A percentile compares a stretch with the other conserved stretches of the same genome.
Evolutionary conservation across 805 yeast species (phyloP).

Genomic region (Candida khao-thaluensis): DNA sequence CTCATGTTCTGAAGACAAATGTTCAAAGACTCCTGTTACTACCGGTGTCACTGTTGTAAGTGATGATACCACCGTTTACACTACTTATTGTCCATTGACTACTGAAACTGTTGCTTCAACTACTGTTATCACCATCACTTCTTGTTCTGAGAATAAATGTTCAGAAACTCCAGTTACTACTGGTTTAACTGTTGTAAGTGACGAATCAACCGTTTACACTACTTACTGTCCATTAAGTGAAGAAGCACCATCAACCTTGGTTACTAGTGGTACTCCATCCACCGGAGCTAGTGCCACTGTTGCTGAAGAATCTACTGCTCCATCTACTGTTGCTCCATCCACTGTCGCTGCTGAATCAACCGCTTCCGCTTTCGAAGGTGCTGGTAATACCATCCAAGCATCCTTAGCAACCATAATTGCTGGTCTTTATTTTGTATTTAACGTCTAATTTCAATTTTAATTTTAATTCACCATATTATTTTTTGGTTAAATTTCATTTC

Average conservation of each 20-base stretch:
- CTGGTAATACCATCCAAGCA: constrained; percentile 13
- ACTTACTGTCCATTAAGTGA: constrained; percentile 18
- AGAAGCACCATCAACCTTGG: no score
- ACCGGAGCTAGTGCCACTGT: constrained; percentile 5
- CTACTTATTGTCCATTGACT: constrained; percentile 19
- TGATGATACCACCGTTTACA: constrained; percentile 22
- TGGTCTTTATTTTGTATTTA: constrained; percentile 14
- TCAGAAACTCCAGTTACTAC: constrained; percentile 28
- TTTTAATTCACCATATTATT: background rate
- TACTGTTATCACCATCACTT: constrained; percentile 33
- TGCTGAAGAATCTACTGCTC: constrained; percentile 8
- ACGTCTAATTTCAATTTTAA: constrained; percentile 9
- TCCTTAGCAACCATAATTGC: constrained; percentile 16
- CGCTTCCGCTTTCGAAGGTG: constrained; percentile 14
- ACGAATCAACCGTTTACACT: constrained; percentile 20
- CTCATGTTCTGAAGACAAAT: constrained; percentile 34
- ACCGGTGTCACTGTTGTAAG: constrained; percentile 35
- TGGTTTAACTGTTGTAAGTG: constrained; percentile 26
- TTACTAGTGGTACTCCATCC: no score
- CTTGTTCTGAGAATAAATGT: constrained; percentile 34
- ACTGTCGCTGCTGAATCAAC: constrained; percentile 9
- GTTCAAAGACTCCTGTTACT: constrained; percentile 29
- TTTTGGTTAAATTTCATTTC: background rate
- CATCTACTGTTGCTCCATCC: constrained; percentile 9
- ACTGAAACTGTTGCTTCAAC: constrained; percentile 20